Evolutionary conservation across 108 stramenopile genomes (phyloP).

Genomic region (Mediolabrus comicus): DNA sequence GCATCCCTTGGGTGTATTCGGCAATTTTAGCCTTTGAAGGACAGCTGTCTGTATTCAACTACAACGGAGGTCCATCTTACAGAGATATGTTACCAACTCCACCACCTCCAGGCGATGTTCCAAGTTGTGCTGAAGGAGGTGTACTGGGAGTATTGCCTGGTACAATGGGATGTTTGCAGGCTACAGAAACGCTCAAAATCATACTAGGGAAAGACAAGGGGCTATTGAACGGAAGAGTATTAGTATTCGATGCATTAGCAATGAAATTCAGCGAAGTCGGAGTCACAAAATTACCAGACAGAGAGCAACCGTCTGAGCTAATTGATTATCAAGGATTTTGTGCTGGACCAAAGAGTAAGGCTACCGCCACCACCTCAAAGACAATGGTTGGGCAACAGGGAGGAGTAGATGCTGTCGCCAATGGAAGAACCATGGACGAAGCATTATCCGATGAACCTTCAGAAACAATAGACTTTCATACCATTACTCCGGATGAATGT

Average conservation of each 20-base stretch:
- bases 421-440: slow-evolving; percentile 86
- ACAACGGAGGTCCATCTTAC: slow-evolving; percentile 81
- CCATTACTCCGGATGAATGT: slow-evolving; percentile 68
- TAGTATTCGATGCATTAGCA: slow-evolving; percentile 83
- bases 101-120: slow-evolving; percentile 91
- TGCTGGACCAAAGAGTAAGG: slow-evolving; percentile 67
- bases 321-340: slow-evolving; percentile 91
- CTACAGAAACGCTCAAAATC: slow-evolving; percentile 89
- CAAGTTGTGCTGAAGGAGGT: slow-evolving; percentile 94
- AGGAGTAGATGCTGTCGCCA: slow-evolving; percentile 3
- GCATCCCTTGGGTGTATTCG: slow-evolving; percentile 87
- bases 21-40: slow-evolving; percentile 96
- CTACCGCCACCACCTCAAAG: slow-evolving; percentile 8
- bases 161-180: slow-evolving; percentile 94
- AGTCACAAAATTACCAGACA: slow-evolving; percentile 38
- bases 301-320: slow-evolving; percentile 54
- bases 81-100: slow-evolving; percentile 88
- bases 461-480: slow-evolving; percentile 46
- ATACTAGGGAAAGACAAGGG: slow-evolving; percentile 64
- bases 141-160: slow-evolving; percentile 94
- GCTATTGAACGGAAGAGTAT: slow-evolving; percentile 68
- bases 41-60: slow-evolving; percentile 85
- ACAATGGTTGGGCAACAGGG: slow-evolving; percentile 1
- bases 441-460: slow-evolving; percentile 36
- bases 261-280: slow-evolving; percentile 82